phyloP scores from a whole-genome alignment of 257 asterid genomes.

The Rhazya stricta region DNA sequence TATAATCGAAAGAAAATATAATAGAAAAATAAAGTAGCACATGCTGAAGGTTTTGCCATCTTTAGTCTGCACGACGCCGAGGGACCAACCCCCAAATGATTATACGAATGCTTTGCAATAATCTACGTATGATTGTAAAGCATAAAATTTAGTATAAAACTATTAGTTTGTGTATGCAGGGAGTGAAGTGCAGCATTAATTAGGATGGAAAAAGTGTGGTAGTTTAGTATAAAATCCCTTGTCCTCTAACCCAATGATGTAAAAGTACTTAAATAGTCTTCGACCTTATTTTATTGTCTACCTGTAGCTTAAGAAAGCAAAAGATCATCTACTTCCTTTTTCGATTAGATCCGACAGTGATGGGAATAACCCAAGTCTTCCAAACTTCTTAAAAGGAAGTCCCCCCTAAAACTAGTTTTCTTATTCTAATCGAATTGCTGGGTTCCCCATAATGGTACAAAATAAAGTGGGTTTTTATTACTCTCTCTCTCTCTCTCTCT shows the following conservation, averaged over 20 bases:
- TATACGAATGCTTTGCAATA: background rate
- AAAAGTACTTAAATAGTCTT: background rate
- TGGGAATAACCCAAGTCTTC: constrained; percentile 16
- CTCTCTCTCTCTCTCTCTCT: background rate
- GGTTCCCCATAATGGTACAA: background rate
- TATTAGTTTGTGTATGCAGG: background rate
- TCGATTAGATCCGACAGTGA: constrained; percentile 31
- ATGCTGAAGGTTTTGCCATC: background rate
- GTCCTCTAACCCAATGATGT: background rate
- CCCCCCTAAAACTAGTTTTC: too few species aligned
- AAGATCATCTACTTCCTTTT: constrained; percentile 22
- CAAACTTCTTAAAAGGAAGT: background rate
- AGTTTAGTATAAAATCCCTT: too few species aligned
- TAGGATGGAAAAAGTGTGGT: background rate
- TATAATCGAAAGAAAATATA: too few species aligned
- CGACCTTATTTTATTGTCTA: constrained; percentile 1
- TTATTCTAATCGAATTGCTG: background rate
- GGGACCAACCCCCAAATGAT: constrained; percentile 19
- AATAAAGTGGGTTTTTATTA: too few species aligned
- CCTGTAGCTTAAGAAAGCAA: constrained; percentile 37
- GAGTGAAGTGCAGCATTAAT: background rate
- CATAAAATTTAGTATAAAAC: too few species aligned
- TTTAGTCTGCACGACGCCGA: background rate
- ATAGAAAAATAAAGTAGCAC: background rate
- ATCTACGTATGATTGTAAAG: background rate